Evolutionary conservation across 352 stramenopile genomes (phyloP), one percentile per base, ranked within the genome.

Genomic region (Globisporangium splendens): DNA sequence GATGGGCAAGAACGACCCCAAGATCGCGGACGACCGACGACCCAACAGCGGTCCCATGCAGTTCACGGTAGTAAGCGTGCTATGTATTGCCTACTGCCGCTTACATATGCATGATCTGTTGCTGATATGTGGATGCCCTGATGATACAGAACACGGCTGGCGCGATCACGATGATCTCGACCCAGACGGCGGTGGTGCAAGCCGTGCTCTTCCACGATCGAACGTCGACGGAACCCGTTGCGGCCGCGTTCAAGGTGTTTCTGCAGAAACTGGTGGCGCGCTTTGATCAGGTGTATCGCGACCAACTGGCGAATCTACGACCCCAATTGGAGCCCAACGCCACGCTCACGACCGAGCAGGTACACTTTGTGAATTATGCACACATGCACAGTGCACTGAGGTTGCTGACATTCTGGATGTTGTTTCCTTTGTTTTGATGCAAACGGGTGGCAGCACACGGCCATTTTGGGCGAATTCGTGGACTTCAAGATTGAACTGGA

Each of bases 141-240:
- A 42, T 46, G 39, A 3, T 17, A 18, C 33, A 79, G 77, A 46
- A 70, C 24, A 74, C 73, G 42, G 55, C 70, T 0, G 69, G 68
- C 1, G 74, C 76, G 33, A 65, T 93, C n/a, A 70, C 88, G 53
- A 91, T 94, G 82, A 72, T 87, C n/a, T 82, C 80, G 4, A 70
- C 83, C 41, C 69, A 90, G 52, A 81, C 74, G 49, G 75, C 79
- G 39, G 65, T 50, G 18, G 61, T 89, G 44, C 82, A 92, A 39
- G 80, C 68, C 17, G 83, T 91, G 48, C 69, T 94, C 33, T 94
- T 94, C 55, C 82, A 94, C 56, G 82, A 92, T 48, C 77, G 80
- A 20, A 84, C 73, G 18, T 42, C 75, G 53, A 75, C 70, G 1
- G 73, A 89, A 31, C 68, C 65, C 46, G 70, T 77, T 12, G 74